Evolutionary conservation across 2,329 filamentous ascomycete species (phyloP), one percentile per base, ranked within the genome.

Genomic region (Aureobasidium pullulans): DNA sequence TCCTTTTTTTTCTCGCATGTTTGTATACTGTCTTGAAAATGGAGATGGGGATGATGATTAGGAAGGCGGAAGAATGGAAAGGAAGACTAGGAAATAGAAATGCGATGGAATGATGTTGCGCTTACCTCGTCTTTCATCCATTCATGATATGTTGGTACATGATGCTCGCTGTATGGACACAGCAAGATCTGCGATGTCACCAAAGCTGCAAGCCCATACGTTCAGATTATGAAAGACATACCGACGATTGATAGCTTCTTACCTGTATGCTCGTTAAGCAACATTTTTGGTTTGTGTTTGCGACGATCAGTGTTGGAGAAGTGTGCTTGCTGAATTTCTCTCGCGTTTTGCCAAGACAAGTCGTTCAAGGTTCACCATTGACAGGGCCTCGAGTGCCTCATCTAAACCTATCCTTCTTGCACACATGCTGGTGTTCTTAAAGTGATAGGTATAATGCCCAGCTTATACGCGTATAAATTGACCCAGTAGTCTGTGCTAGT

Each of bases 51-150:
- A 36, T 1, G 6, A 56, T 8, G 7, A 16, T 8, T 2, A 46
- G 16, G 0, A 37, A 11, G n/a, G 13, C 28, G 11, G 34, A 29
- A 36, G 6, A 53, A 3, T 13, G 15, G 23, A 37, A 16, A 23
- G 34, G 6, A 29, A 40, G 40, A 6, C 36, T 56, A 23, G 23
- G 23, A 23, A 23, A 23, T 34, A 19, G 2, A 8, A 4, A 42
- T 42, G 2, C 40, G 15, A 6, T 9, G 46, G n/a, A 52, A 34
- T 2, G 32, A 19, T 28, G 11, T 6, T 37, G 40, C 34, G 65
- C 65, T 39, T 72, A 81, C 87, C 54, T 86, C 81, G 67, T 94
- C 86, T 77, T 92, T 82, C 92, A 97, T 96, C 93, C 93, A 97
- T 68, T 80, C 76, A 70, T 96, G 90, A 71, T 96, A 96, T 39